phyloP scores from a whole-genome alignment of 768 basidiomycete genomes.

The Lyophyllum shimeji region DNA sequence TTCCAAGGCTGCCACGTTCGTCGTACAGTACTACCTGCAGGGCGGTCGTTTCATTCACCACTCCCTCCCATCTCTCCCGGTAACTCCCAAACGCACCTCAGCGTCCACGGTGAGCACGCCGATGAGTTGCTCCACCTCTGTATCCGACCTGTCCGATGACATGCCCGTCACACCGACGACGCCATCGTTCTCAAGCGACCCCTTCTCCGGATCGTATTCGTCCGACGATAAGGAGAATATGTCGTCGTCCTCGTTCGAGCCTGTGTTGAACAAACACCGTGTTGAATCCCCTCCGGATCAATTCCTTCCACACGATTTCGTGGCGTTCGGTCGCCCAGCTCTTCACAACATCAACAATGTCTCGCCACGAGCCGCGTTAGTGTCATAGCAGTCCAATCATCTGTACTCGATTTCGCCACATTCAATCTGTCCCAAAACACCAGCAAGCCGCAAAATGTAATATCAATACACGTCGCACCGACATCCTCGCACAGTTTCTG shows the following conservation, averaged over 20 bases:
- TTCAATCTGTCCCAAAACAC: slow-evolving; percentile 51
- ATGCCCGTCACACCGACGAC: slow-evolving; percentile 83
- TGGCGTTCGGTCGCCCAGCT: slow-evolving; percentile 74
- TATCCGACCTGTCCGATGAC: slow-evolving; percentile 78
- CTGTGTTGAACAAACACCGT: slow-evolving; percentile 68
- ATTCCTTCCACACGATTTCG: slow-evolving; percentile 79
- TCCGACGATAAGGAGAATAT: slow-evolving; percentile 85
- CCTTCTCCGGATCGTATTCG: slow-evolving; percentile 44
- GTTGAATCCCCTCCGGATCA: slow-evolving; percentile 71
- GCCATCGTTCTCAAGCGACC: slow-evolving; percentile 63
- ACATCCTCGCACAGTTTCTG: slow-evolving; percentile 59
- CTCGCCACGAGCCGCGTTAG: slow-evolving; percentile 58
- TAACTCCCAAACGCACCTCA: slow-evolving; percentile 62
- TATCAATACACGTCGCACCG: slow-evolving; percentile 66
- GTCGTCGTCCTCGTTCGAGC: slow-evolving; percentile 68
- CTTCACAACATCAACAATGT: slow-evolving; percentile 76
- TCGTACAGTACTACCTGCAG: slow-evolving; percentile 91
- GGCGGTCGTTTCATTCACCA: slow-evolving; percentile 73
- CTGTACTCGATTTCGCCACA: slow-evolving; percentile 36
- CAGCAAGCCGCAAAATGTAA: slow-evolving; percentile 77
- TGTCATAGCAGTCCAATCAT: slow-evolving; percentile 49
- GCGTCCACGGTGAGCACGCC: slow-evolving; percentile 67
- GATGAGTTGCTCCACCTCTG: slow-evolving; percentile 68
- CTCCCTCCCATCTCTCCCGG: slow-evolving; percentile 50
- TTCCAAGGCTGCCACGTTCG: slow-evolving; percentile 91